Percentiles rank a stretch among this genome's conserved stretches.
Evolutionary conservation across 2,329 filamentous ascomycete genomes (phyloP).

Genomic region (Triangularia setosa): DNA sequence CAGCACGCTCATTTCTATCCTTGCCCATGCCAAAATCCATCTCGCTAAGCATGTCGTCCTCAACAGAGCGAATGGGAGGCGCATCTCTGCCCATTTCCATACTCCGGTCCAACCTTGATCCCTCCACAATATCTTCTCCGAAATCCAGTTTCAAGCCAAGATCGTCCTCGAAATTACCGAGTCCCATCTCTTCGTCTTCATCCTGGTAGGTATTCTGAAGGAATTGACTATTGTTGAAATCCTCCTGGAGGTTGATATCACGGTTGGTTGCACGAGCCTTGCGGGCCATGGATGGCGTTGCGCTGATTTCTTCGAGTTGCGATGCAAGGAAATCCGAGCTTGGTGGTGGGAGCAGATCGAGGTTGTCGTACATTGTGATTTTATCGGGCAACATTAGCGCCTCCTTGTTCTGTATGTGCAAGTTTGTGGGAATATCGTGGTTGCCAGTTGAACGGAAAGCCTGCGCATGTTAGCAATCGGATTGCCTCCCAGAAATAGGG

Average conservation of each 20-base stretch:
- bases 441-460: conserved; percentile 92
- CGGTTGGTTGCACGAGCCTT: conserved; percentile 56
- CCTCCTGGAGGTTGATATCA: conserved; percentile 66
- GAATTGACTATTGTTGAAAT: conserved; percentile 74
- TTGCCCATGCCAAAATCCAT: conserved; percentile 57
- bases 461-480: conserved; percentile 44
- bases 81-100: conserved; percentile 91
- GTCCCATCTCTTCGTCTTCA: conserved; percentile 55
- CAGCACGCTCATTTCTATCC: conserved; percentile 52
- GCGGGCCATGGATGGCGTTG: conserved; percentile 52
- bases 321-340: conserved; percentile 82
- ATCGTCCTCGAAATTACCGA: conserved; percentile 56
- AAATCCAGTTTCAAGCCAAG: conserved; percentile 72
- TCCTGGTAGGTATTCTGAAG: conserved; percentile 61
- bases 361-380: conserved; percentile 84
- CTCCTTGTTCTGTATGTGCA: conserved; percentile 77
- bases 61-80: conserved; percentile 60
- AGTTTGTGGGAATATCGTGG: conserved; percentile 84
- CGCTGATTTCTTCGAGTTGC: conserved; percentile 61
- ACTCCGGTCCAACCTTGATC: conserved; percentile 53
- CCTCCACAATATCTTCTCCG: conserved; percentile 68
- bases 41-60: conserved; percentile 67
- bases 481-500: background rate
- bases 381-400: conserved; percentile 86
- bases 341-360: conserved; percentile 74